Evolutionary conservation across 768 basidiomycete species (phyloP).

Genomic region (Russula virescens): DNA sequence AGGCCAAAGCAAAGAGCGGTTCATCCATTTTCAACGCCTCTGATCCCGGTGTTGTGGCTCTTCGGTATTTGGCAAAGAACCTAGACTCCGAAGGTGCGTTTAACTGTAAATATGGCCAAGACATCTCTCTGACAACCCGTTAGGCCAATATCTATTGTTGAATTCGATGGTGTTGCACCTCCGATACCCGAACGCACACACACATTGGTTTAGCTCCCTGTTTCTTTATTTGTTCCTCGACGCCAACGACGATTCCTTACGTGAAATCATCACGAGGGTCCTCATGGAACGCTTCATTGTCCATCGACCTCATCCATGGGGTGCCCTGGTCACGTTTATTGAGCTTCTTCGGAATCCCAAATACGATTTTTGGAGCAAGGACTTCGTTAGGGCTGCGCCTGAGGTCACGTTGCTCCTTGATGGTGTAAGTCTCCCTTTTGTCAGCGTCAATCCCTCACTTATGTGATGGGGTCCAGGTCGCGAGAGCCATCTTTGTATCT

Average conservation of each 20-base stretch:
- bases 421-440: constrained; percentile 49
- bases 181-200: constrained; percentile 97
- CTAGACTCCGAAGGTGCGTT: constrained; percentile 85
- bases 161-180: constrained; percentile 92
- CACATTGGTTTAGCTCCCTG: constrained; percentile 94
- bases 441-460: constrained; percentile 19
- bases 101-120: neutral
- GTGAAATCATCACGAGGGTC: constrained; percentile 81
- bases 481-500: constrained; percentile 69
- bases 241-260: constrained; percentile 68
- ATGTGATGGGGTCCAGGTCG: constrained; percentile 45
- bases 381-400: constrained; percentile 77
- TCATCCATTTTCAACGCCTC: constrained; percentile 73
- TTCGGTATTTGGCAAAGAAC: constrained; percentile 77
- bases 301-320: constrained; percentile 95
- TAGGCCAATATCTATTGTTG: constrained; percentile 93
- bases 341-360: constrained; percentile 86
- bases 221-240: constrained; percentile 84
- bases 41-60: constrained; percentile 78
- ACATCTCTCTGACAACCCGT: constrained; percentile 6
- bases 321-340: constrained; percentile 88
- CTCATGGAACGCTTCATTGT: constrained; percentile 92
- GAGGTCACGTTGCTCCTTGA: constrained; percentile 83
- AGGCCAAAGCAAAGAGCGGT: constrained; percentile 81
- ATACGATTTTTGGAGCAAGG: constrained; percentile 88